phyloP scores from a whole-genome alignment of 192 early-diverging fungal species.

The Backusella liffmaniae region DNA sequence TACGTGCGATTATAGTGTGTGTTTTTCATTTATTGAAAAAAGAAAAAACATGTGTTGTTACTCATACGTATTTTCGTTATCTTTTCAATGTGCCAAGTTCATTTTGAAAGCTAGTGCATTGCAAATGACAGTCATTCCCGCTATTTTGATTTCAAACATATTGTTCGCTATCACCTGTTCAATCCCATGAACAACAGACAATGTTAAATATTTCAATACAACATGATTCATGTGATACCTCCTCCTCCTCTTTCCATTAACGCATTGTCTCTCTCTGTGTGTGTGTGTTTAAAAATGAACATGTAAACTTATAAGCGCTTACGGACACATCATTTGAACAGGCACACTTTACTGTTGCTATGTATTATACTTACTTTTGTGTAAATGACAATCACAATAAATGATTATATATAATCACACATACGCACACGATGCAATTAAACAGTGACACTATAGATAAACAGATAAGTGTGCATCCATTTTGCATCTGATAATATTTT shows the following conservation, averaged over 20 bases:
- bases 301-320: background rate
- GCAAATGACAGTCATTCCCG: background rate
- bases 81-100: constrained; percentile 1
- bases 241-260: background rate
- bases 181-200: background rate
- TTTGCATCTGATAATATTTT: background rate
- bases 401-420: background rate
- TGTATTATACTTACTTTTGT: background rate
- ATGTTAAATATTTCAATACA: background rate
- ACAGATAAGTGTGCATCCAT: background rate
- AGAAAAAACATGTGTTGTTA: background rate
- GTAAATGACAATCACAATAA: no score
- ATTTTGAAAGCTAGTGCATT: background rate
- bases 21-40: background rate
- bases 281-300: background rate
- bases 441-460: background rate
- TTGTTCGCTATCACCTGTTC: background rate
- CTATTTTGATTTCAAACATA: background rate
- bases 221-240: background rate
- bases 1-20: background rate
- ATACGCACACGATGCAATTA: background rate
- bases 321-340: background rate
- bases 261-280: background rate
- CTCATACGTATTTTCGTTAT: background rate
- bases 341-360: background rate